Conservation (phyloP, 2,329 filamentous ascomycete species). For the Apiospora marii region DNA sequence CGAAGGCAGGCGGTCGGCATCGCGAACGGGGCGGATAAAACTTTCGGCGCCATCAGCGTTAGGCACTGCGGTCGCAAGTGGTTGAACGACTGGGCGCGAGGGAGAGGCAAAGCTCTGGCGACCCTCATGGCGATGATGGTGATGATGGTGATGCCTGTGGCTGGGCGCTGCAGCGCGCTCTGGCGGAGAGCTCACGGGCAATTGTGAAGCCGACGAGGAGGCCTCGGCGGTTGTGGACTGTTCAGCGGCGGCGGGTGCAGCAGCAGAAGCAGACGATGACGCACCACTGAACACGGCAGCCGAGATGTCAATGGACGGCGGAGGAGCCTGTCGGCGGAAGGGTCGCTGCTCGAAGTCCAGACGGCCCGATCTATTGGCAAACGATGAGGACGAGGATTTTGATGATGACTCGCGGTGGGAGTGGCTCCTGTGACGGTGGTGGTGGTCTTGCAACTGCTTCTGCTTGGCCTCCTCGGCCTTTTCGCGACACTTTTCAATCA, state of each 20-base stretch:
- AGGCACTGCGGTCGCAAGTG: constrained; percentile 71
- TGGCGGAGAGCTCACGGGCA: constrained; percentile 75
- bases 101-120: constrained; percentile 58
- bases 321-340: constrained; percentile 80
- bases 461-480: constrained; percentile 84
- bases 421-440: constrained; percentile 58
- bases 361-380: constrained; percentile 60
- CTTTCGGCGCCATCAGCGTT: constrained; percentile 74
- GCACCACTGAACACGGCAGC: constrained; percentile 53
- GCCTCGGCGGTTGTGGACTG: constrained; percentile 53
- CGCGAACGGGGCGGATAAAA: constrained; percentile 82
- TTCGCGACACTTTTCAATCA: constrained; percentile 89
- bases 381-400: constrained; percentile 58
- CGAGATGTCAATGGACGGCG: constrained; percentile 83
- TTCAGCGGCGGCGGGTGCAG: constrained; percentile 50
- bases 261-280: constrained; percentile 48
- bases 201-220: constrained; percentile 67
- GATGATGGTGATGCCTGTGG: constrained; percentile 56
- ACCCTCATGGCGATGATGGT: constrained; percentile 55
- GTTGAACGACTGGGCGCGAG: constrained; percentile 65
- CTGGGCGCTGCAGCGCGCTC: constrained; percentile 65
- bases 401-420: constrained; percentile 55
- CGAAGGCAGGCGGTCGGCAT: constrained; percentile 82
- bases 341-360: constrained; percentile 66
- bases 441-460: constrained; percentile 66